These are phyloP conservation scores for Scedosporium boydii DNA, from an alignment of 2,329 filamentous ascomycete species.

Conservation along the genomic window DNA sequence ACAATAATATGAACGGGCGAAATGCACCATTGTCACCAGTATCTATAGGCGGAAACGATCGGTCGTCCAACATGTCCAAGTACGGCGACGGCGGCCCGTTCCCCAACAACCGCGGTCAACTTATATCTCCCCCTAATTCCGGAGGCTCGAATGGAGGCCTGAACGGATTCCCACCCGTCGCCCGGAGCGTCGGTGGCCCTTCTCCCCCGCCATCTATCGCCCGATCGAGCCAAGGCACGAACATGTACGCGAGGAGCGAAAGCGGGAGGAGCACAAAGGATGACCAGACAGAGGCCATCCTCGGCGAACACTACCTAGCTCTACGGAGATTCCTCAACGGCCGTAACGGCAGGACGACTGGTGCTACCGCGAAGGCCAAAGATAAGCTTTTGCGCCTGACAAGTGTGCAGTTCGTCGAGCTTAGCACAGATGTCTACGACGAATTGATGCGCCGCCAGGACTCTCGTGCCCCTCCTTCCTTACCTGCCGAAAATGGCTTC, in stretches of 20 bases:
- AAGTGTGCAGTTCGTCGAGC: slow-evolving; percentile 87
- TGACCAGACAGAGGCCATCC: slow-evolving; percentile 53
- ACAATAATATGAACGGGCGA: slow-evolving; percentile 54
- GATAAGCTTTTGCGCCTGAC: slow-evolving; percentile 91
- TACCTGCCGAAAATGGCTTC: slow-evolving; percentile 65
- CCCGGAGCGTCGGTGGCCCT: slow-evolving; percentile 48
- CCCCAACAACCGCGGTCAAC: slow-evolving; percentile 45
- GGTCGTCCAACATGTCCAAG: slow-evolving; percentile 56
- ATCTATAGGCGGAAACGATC: slow-evolving; percentile 77
- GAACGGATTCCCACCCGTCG: slow-evolving; percentile 49
- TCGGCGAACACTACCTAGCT: slow-evolving; percentile 73
- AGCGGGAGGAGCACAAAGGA: slow-evolving; percentile 50
- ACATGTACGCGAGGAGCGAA: slow-evolving; percentile 57
- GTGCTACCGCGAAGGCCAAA: slow-evolving; percentile 57
- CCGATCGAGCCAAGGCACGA: slow-evolving; percentile 72
- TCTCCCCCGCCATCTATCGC: slow-evolving; percentile 86
- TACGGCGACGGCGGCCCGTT: slow-evolving; percentile 52
- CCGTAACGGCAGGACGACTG: slow-evolving; percentile 60
- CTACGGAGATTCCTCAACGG: slow-evolving; percentile 67
- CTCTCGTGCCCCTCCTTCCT: slow-evolving; percentile 42
- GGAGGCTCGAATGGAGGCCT: slow-evolving; percentile 49
- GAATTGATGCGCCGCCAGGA: slow-evolving; percentile 80
- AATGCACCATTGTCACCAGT: slow-evolving; percentile 73
- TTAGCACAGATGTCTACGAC: slow-evolving; percentile 96
- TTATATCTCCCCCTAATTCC: slow-evolving; percentile 62